Percentiles rank a stretch among this genome's conserved stretches.
Conservation (phyloP, 2,329 filamentous ascomycete species). For the Cladosporium sphaerospermum region DNA sequence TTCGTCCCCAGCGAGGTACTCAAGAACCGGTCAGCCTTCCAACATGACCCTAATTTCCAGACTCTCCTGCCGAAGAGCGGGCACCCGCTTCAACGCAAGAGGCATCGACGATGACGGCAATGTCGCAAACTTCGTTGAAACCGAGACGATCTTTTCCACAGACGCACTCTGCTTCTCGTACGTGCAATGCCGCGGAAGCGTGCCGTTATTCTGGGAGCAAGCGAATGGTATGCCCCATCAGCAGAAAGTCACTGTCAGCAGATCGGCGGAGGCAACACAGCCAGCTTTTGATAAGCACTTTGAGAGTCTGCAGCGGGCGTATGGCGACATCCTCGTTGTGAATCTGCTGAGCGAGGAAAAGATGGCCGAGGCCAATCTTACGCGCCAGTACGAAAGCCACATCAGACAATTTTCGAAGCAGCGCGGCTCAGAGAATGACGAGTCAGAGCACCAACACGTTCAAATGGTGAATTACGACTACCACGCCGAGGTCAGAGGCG, state of each 20-base stretch:
- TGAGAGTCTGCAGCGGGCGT: conserved; percentile 73
- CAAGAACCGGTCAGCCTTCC: conserved; percentile 67
- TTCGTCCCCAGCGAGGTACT: conserved; percentile 61
- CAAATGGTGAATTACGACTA: conserved; percentile 90
- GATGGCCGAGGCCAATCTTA: conserved; percentile 77
- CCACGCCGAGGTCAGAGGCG: conserved; percentile 84
- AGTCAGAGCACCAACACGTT: conserved; percentile 66
- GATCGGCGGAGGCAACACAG: conserved; percentile 83
- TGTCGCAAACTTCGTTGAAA: conserved; percentile 98
- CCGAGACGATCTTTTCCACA: conserved; percentile 87
- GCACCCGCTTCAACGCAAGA: conserved; percentile 92
- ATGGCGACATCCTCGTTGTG: conserved; percentile 86
- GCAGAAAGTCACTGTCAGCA: conserved; percentile 87
- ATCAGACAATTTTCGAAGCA: conserved; percentile 63
- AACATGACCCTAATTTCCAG: conserved; percentile 85
- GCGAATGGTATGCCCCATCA: conserved; percentile 80
- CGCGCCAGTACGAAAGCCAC: conserved; percentile 70
- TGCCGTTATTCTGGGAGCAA: conserved; percentile 97
- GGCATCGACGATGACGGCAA: conserved; percentile 97
- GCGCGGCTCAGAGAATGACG: conserved; percentile 28
- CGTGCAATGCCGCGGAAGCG: conserved; percentile 83
- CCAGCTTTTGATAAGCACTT: conserved; percentile 96
- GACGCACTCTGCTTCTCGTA: conserved; percentile 80
- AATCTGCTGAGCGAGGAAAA: conserved; percentile 92
- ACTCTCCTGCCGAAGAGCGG: conserved; percentile 82